These are phyloP conservation scores for Bodo saltans DNA, from an alignment of 78 protist genomes.

Conservation along the genomic window DNA sequence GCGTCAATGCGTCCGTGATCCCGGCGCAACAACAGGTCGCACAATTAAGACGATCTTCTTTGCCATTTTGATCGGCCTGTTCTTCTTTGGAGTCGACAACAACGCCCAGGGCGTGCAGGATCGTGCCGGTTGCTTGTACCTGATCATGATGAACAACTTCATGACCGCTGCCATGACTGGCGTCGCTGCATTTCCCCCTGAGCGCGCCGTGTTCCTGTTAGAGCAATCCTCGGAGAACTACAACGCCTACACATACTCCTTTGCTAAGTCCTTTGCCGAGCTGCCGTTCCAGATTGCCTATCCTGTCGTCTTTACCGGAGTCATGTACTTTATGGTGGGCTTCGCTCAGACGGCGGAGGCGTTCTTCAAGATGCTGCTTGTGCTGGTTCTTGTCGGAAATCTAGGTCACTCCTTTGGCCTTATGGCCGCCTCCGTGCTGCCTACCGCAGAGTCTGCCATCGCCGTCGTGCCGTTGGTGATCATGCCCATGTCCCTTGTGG, in stretches of 20 bases:
- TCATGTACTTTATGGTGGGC: background rate
- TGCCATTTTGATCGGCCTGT: background rate
- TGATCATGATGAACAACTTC: background rate
- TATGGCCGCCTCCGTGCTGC: background rate
- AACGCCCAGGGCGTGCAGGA: background rate
- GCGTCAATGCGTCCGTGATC: background rate
- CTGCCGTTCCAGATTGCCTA: background rate
- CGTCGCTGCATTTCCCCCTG: background rate
- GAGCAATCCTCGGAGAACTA: background rate
- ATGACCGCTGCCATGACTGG: background rate
- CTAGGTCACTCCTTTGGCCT: background rate
- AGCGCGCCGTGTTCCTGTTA: background rate
- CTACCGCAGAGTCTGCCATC: background rate
- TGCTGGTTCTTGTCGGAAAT: background rate
- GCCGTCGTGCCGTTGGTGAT: background rate
- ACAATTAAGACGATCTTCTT: background rate
- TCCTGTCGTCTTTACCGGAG: background rate
- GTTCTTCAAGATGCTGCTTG: background rate
- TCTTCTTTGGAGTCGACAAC: background rate
- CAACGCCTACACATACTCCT: background rate
- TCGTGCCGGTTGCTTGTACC: background rate
- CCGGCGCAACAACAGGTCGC: background rate
- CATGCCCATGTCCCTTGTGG: background rate
- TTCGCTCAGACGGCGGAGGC: background rate
- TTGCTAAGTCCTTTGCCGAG: conserved; percentile 1